phyloP scores from a whole-genome alignment of 306 rosid genomes.

The Canavalia ensiformis region DNA sequence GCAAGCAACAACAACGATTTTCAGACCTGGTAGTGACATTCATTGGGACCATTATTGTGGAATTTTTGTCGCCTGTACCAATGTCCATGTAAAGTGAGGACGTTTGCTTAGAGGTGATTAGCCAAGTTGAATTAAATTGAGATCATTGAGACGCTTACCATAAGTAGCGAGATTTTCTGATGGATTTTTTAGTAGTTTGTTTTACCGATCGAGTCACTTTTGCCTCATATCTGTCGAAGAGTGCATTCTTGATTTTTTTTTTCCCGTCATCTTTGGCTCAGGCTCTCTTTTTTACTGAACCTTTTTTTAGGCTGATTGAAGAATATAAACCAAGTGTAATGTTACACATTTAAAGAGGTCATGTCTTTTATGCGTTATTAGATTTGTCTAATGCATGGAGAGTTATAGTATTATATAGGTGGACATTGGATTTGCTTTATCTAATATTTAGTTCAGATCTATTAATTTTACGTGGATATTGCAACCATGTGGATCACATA shows the following conservation, averaged over 20 bases:
- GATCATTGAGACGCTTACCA: conserved; percentile 39
- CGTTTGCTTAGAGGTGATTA: conserved; percentile 52
- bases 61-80: conserved; percentile 53
- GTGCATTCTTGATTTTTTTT: conserved; percentile 43
- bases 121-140: conserved; percentile 52
- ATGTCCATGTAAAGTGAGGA: conserved; percentile 54
- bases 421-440: conserved; percentile 12
- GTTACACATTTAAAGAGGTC: not conserved
- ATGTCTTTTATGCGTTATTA: conserved; percentile 7
- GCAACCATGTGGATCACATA: not conserved
- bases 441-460: not conserved
- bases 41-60: conserved; percentile 48
- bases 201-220: conserved; percentile 41
- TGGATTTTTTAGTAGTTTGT: conserved; percentile 33
- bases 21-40: conserved; percentile 53
- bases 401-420: not conserved
- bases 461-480: not conserved
- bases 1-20: conserved; percentile 46
- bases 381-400: conserved; percentile 37
- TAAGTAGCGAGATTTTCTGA: conserved; percentile 40
- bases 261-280: not conserved
- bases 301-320: conserved; percentile 29
- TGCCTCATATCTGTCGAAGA: conserved; percentile 24
- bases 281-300: conserved; percentile 8
- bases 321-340: conserved; percentile 35